These are phyloP conservation scores for Boletus reticuloceps DNA, from an alignment of 768 basidiomycete genomes.

Conservation along the genomic window DNA sequence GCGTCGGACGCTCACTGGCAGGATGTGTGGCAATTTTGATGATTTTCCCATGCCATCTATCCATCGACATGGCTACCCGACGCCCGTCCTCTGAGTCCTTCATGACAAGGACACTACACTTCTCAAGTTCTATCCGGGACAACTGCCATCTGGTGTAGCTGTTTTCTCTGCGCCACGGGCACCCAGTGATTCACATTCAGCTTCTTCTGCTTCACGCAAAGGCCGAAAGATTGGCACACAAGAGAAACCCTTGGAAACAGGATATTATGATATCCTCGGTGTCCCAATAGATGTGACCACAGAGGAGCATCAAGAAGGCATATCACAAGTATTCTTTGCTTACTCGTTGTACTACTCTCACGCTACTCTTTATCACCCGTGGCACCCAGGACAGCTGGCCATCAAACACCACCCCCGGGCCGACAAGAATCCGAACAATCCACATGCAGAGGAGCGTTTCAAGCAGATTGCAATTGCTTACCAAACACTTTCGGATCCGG, in stretches of 20 bases:
- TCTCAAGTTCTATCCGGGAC: constrained; percentile 67
- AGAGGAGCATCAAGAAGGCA: constrained; percentile 89
- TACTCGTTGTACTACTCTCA: too few relatives aligned
- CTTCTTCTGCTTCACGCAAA: constrained; percentile 33
- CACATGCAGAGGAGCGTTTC: constrained; percentile 81
- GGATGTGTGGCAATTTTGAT: too few relatives aligned
- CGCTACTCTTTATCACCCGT: background rate
- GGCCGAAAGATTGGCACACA: constrained; percentile 86
- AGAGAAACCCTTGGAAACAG: constrained; percentile 82
- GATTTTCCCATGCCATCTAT: too few relatives aligned
- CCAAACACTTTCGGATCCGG: constrained; percentile 78
- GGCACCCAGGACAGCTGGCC: constrained; percentile 62
- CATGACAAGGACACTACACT: too few relatives aligned
- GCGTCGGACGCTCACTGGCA: too few relatives aligned
- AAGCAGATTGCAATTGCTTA: constrained; percentile 89
- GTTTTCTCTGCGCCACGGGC: constrained; percentile 13
- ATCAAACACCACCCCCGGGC: constrained; percentile 93
- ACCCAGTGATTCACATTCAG: constrained; percentile 19
- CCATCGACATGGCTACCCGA: too few relatives aligned
- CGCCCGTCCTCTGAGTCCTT: too few relatives aligned
- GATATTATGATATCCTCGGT: constrained; percentile 87
- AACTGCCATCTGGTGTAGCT: constrained; percentile 39
- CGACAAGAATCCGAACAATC: constrained; percentile 90
- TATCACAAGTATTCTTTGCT: constrained; percentile 54
- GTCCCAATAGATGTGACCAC: constrained; percentile 70